phyloP scores from a whole-genome alignment of 371 early-diverging fungal genomes.

The Mucor indicus region DNA sequence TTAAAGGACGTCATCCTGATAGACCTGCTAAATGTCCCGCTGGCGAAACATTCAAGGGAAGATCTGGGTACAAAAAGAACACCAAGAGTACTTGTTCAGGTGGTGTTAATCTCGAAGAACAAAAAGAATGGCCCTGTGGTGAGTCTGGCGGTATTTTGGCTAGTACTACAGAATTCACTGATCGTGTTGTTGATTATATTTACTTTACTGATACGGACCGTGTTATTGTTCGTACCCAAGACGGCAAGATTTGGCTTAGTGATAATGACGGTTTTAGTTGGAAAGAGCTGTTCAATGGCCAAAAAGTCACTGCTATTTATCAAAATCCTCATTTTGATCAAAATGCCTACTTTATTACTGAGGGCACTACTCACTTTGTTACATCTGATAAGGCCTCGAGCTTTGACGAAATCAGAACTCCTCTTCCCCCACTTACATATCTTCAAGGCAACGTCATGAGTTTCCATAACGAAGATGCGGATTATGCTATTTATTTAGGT shows the following conservation, averaged over 20 bases:
- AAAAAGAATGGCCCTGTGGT: slow-evolving; percentile 49
- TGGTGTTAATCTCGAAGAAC: slow-evolving; percentile 56
- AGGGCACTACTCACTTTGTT: slow-evolving; percentile 49
- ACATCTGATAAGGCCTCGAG: slow-evolving; percentile 73
- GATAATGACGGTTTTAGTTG: slow-evolving; percentile 77
- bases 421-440: slow-evolving; percentile 46
- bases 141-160: slow-evolving; percentile 26
- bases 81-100: slow-evolving; percentile 60
- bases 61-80: slow-evolving; percentile 71
- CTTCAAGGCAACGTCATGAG: slow-evolving; percentile 60
- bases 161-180: slow-evolving; percentile 39
- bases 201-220: slow-evolving; percentile 64
- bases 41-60: slow-evolving; percentile 54
- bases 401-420: slow-evolving; percentile 55
- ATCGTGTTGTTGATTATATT: slow-evolving; percentile 54
- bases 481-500: slow-evolving; percentile 79
- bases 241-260: slow-evolving; percentile 60
- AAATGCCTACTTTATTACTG: slow-evolving; percentile 73
- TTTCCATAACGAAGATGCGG: slow-evolving; percentile 78
- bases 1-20: slow-evolving; percentile 67
- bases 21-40: slow-evolving; percentile 59
- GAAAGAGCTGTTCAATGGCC: slow-evolving; percentile 43
- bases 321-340: slow-evolving; percentile 71
- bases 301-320: slow-evolving; percentile 50
- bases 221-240: slow-evolving; percentile 55